Base-by-base conservation (phyloP, 176 grass and related monocot genomes). In the Phoenix roebelenii region DNA sequence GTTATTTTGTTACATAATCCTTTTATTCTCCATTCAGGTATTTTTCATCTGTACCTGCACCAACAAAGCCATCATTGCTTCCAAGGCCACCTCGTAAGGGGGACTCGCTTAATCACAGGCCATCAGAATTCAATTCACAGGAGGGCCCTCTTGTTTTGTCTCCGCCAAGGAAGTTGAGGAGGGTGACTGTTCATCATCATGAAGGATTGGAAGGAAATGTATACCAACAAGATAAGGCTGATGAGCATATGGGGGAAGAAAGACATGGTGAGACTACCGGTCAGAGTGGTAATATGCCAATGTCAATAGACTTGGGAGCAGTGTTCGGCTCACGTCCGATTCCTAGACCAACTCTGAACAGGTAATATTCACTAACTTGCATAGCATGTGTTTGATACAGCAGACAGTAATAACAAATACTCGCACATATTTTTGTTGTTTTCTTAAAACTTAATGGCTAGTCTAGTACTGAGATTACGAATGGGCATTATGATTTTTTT, bases 241-340 rank as follows among this genome's bases (percentile, higher is more conserved):
- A 82, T 25, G 89, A 95, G 3, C 60, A 81, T 80, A 18, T 60
- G 71, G 82, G 71, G 54, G 80, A 69, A 51, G 29, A 51, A 19
- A 86, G 83, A 71, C 74, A 81, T 57, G 86, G 63, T 58, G 83
- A 60, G 67, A 77, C 68, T 48, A 65, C 83, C 26, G 68, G 83
- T 70, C 86, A 87, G 57, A 83, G 81, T 69, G 61, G 76, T 64
- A 86, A 77, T 80, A 78, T 90, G 29, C 94, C 88, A 44, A 99
- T 99, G 94, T 99, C 94, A 30, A 62, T 99, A 61, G 94, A 99
- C 74, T 79, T 93, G 77, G 87, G 79, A 62, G 88, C 79, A 48
- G 67, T 93, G 57, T 99, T 99, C 62, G 94, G 94, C 58, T 63
- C 88, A 48, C 79, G 79, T 57, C 94, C 88, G 58, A 74, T 78